A percentile compares a stretch with the other conserved stretches of the same genome.
phyloP scores from a whole-genome alignment of 768 basidiomycete genomes.

The Chiua virens region DNA sequence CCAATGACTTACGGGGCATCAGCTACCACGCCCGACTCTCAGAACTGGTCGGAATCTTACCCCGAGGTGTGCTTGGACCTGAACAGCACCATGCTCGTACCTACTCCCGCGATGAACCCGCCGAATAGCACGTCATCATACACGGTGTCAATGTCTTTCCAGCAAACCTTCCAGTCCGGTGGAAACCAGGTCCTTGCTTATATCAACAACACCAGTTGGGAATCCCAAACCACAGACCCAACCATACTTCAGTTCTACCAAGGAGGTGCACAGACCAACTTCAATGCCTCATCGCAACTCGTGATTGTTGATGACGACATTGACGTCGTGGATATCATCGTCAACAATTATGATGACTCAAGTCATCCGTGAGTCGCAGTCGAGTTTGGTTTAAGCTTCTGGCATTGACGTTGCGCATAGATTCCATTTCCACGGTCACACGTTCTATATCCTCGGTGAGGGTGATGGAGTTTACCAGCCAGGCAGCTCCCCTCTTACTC shows the following conservation, averaged over 20 bases:
- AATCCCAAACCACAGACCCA: conserved; percentile 23
- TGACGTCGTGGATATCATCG: conserved; percentile 24
- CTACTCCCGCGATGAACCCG: conserved; percentile 23
- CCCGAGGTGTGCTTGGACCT: conserved; percentile 26
- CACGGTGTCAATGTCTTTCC: conserved; percentile 22
- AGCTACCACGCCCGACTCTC: conserved; percentile 22
- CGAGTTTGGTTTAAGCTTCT: neutral
- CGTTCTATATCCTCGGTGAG: conserved; percentile 35
- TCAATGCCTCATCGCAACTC: conserved; percentile 23
- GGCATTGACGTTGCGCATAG: conserved; percentile 9
- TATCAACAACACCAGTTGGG: conserved; percentile 30
- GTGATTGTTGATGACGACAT: conserved; percentile 28
- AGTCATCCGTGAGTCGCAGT: conserved; percentile 29
- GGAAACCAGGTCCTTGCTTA: conserved; percentile 27
- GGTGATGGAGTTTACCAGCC: conserved; percentile 35
- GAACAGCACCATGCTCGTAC: conserved; percentile 31
- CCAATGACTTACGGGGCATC: conserved; percentile 28
- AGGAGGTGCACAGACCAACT: conserved; percentile 24
- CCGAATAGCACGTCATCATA: conserved; percentile 27
- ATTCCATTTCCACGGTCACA: conserved; percentile 41
- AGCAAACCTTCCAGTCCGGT: conserved; percentile 25
- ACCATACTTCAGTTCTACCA: conserved; percentile 29
- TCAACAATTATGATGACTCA: conserved; percentile 27
- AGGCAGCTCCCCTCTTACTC: conserved; percentile 28
- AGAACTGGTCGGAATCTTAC: conserved; percentile 28